Evolutionary conservation across 2,329 filamentous ascomycete genomes (phyloP).

Genomic region (Pseudocercospora fuligena): DNA sequence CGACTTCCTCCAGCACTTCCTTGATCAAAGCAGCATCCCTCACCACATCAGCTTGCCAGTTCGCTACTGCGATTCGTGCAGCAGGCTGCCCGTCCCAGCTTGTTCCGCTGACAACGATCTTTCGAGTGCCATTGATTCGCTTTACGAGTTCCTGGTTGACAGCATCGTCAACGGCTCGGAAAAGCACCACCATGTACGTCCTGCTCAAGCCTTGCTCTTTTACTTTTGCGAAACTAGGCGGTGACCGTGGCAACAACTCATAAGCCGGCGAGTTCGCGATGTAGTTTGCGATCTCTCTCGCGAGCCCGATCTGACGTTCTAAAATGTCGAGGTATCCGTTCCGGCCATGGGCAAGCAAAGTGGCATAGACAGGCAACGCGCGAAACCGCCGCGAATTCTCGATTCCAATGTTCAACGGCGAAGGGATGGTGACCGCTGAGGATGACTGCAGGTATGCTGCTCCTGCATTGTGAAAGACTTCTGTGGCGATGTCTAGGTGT

Average conservation of each 20-base stretch:
- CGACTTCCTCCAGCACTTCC: conserved; percentile 57
- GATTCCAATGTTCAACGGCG: conserved; percentile 82
- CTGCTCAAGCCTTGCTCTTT: conserved; percentile 52
- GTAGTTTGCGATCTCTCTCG: conserved; percentile 68
- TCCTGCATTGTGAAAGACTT: conserved; percentile 81
- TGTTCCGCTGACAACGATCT: conserved; percentile 84
- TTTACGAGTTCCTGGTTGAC: conserved; percentile 71
- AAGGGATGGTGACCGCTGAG: conserved; percentile 61
- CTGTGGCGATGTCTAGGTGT: conserved; percentile 60
- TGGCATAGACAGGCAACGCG: conserved; percentile 86
- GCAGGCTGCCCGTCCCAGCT: conserved; percentile 75
- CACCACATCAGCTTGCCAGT: conserved; percentile 75
- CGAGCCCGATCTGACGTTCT: conserved; percentile 71
- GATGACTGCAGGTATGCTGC: conserved; percentile 72
- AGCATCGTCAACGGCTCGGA: conserved; percentile 68
- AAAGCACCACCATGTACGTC: conserved; percentile 75
- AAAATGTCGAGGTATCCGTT: conserved; percentile 72
- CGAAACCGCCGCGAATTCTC: conserved; percentile 92
- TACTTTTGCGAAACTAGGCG: conserved; percentile 38
- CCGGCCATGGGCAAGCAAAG: conserved; percentile 73
- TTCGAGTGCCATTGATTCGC: conserved; percentile 72
- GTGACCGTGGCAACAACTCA: conserved; percentile 63
- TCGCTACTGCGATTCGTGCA: conserved; percentile 82
- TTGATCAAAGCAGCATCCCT: conserved; percentile 70
- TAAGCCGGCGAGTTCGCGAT: conserved; percentile 67